Conservation (phyloP, 225 moss, liverwort and hornwort genomes). For the Polytrichum commune region DNA sequence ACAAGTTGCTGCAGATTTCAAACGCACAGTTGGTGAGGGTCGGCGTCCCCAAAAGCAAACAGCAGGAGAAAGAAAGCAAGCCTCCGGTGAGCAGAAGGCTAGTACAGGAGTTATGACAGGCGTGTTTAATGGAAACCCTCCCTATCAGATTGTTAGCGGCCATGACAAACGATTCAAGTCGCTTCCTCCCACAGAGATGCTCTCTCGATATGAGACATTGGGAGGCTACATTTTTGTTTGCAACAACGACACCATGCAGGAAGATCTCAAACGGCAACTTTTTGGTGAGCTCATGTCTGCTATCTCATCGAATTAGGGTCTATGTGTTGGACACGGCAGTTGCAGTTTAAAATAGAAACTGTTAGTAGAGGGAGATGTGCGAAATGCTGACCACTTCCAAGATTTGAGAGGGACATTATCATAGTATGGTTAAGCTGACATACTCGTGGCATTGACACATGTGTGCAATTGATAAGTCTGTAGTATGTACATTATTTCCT, state of each 20-base stretch:
- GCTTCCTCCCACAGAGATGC: slow-evolving; percentile 52
- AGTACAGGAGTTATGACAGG: slow-evolving; percentile 39
- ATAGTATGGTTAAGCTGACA: too few relatives aligned
- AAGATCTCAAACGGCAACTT: slow-evolving; percentile 64
- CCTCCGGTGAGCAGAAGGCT: slow-evolving; percentile 6
- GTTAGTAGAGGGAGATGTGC: too few relatives aligned
- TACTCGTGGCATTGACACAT: too few relatives aligned
- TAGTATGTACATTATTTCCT: too few relatives aligned
- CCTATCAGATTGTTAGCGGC: slow-evolving; percentile 45
- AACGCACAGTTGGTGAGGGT: slow-evolving; percentile 33
- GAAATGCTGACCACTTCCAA: too few relatives aligned
- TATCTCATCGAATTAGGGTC: neutral
- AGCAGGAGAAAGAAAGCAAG: slow-evolving; percentile 24
- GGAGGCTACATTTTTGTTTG: slow-evolving; percentile 67
- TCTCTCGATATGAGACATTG: slow-evolving; percentile 46
- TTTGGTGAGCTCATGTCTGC: slow-evolving; percentile 31
- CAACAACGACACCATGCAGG: slow-evolving; percentile 72
- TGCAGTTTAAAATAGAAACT: too few relatives aligned
- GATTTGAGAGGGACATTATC: too few relatives aligned
- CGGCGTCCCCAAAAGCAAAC: slow-evolving; percentile 25
- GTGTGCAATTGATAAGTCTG: too few relatives aligned
- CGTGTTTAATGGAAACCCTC: slow-evolving; percentile 58
- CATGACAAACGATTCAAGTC: slow-evolving; percentile 67
- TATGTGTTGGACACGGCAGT: too few relatives aligned
- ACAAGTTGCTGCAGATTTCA: slow-evolving; percentile 18